Percentiles rank a stretch among this genome's conserved stretches.
Evolutionary conservation across 2,329 filamentous ascomycete genomes (phyloP).

Genomic region (Fusarium zealandicum): DNA sequence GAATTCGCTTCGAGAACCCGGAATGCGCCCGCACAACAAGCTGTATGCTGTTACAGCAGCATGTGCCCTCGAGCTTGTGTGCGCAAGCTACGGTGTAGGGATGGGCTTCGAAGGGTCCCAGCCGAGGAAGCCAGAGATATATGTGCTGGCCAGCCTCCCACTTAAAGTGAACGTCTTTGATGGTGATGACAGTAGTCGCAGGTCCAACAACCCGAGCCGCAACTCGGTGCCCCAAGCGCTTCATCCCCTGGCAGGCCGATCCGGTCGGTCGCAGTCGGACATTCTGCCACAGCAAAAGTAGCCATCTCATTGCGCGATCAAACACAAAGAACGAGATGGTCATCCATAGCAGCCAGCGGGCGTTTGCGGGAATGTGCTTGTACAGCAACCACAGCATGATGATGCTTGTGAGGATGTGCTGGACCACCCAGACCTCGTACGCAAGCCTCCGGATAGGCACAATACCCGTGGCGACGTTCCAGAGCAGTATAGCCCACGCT

Average conservation of each 20-base stretch:
- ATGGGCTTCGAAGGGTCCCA: constrained; percentile 64
- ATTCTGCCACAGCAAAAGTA: constrained; percentile 61
- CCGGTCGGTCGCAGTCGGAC: constrained; percentile 51
- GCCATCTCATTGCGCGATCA: constrained; percentile 64
- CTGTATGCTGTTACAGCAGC: constrained; percentile 66
- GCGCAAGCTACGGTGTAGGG: constrained; percentile 69
- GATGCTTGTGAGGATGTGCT: constrained; percentile 69
- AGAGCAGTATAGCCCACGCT: constrained; percentile 70
- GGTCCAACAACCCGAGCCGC: constrained; percentile 57
- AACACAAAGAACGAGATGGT: constrained; percentile 67
- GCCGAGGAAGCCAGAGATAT: constrained; percentile 65
- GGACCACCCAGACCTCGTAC: constrained; percentile 74
- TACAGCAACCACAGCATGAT: constrained; percentile 70
- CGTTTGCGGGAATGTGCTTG: constrained; percentile 66
- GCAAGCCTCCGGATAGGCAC: constrained; percentile 69
- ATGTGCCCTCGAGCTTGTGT: constrained; percentile 57
- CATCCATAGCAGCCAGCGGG: constrained; percentile 71
- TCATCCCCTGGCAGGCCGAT: constrained; percentile 56
- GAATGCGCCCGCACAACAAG: constrained; percentile 63
- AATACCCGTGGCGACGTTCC: constrained; percentile 69
- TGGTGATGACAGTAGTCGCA: constrained; percentile 63
- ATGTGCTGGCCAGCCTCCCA: constrained; percentile 68
- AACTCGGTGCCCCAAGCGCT: constrained; percentile 60
- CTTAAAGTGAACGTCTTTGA: constrained; percentile 65
- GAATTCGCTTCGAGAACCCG: constrained; percentile 64